A percentile compares a stretch with the other conserved stretches of the same genome.
phyloP scores from a whole-genome alignment of 805 yeast genomes.

The Clavispora carvajalis region DNA sequence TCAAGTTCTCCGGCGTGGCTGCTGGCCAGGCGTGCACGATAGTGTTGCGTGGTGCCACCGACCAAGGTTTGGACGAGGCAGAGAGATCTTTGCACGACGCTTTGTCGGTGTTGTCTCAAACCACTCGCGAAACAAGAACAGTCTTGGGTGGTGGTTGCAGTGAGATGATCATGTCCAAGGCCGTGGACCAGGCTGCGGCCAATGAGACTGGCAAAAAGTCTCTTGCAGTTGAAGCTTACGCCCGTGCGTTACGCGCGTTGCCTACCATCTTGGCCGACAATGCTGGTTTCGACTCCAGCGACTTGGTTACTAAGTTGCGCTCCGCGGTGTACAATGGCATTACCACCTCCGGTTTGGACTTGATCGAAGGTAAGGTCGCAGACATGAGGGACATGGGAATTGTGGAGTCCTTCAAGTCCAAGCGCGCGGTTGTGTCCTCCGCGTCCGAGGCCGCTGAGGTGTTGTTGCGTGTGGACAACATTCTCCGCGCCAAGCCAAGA shows the following conservation, averaged over 20 bases:
- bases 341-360: constrained; percentile 86
- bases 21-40: constrained; percentile 96
- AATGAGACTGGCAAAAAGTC: constrained; percentile 91
- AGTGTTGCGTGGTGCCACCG: constrained; percentile 65
- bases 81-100: constrained; percentile 81
- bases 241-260: constrained; percentile 86
- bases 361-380: constrained; percentile 76
- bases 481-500: constrained; percentile 94
- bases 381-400: constrained; percentile 94
- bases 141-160: constrained; percentile 94
- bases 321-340: constrained; percentile 89
- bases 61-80: constrained; percentile 44
- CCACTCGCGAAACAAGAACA: constrained; percentile 87
- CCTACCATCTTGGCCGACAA: constrained; percentile 96
- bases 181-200: constrained; percentile 89
- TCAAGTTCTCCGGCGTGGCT: constrained; percentile 91
- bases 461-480: constrained; percentile 90
- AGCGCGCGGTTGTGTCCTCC: constrained; percentile 87
- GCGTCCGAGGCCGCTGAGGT: constrained; percentile 99
- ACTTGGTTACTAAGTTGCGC: constrained; percentile 83
- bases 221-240: constrained; percentile 91
- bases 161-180: constrained; percentile 88
- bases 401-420: constrained; percentile 88
- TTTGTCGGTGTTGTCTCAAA: constrained; percentile 88
- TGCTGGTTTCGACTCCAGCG: constrained; percentile 94